Evolutionary conservation across 768 basidiomycete species (phyloP).

Genomic region (Lepiota subincarnata): DNA sequence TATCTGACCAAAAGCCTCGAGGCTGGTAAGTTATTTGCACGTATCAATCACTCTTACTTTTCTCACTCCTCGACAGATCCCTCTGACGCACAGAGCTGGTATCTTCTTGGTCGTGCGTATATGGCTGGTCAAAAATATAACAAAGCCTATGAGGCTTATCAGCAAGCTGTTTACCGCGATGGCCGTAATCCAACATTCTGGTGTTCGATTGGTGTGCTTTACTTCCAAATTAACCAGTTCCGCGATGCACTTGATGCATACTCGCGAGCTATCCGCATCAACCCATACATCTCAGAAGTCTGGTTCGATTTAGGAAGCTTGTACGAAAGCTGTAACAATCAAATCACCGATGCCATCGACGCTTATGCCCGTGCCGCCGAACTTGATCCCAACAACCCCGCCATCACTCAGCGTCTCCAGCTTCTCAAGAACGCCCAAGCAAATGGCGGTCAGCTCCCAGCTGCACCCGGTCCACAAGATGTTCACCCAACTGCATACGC

Average conservation of each 20-base stretch:
- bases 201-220: slow-evolving; percentile 98
- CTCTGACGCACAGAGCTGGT: slow-evolving; percentile 97
- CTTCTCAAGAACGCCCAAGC: slow-evolving; percentile 77
- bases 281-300: slow-evolving; percentile 93
- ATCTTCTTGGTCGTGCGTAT: slow-evolving; percentile 95
- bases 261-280: slow-evolving; percentile 97
- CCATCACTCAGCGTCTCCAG: slow-evolving; percentile 77
- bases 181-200: slow-evolving; percentile 99
- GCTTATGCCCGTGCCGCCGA: slow-evolving; percentile 95
- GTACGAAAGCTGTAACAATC: slow-evolving; percentile 98
- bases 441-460: slow-evolving; percentile 70
- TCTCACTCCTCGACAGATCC: slow-evolving; percentile 53
- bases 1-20: slow-evolving; percentile 94
- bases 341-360: slow-evolving; percentile 97
- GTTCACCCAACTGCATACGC: slow-evolving; percentile 96
- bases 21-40: slow-evolving; percentile 60
- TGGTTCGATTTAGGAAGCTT: slow-evolving; percentile 98
- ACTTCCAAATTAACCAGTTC: slow-evolving; percentile 99
- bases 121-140: slow-evolving; percentile 99
- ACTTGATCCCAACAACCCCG: slow-evolving; percentile 81
- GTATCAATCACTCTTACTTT: slow-evolving; percentile 5
- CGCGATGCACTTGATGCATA: slow-evolving; percentile 98
- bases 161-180: slow-evolving; percentile 98
- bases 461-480: slow-evolving; percentile 90
- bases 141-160: slow-evolving; percentile 99